Percentiles rank a stretch among this genome's conserved stretches.
These are phyloP conservation scores for Stygiomarasmius scandens DNA, from an alignment of 1,284 basidiomycete genomes.

Conservation along the genomic window DNA sequence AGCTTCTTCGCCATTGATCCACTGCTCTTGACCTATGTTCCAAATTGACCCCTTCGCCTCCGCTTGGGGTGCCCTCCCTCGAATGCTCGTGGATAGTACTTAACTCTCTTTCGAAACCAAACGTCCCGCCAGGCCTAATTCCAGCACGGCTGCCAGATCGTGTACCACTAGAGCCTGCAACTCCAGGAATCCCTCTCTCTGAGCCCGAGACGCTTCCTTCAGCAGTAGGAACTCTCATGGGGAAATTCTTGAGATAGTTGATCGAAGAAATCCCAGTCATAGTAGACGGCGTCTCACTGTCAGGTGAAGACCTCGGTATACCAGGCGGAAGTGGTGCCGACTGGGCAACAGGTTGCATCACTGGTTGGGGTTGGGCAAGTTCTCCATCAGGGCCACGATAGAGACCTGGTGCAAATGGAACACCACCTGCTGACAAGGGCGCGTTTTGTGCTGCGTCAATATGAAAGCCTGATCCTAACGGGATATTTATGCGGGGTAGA, in stretches of 20 bases:
- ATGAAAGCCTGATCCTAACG: neutral
- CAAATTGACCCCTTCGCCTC: neutral
- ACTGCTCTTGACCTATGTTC: constrained; percentile 1
- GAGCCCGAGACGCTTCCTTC: constrained; percentile 3
- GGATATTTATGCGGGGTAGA: neutral
- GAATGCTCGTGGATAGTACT: constrained; percentile 15
- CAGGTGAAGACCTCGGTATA: constrained; percentile 5
- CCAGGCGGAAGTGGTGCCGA: constrained; percentile 8
- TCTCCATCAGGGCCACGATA: neutral
- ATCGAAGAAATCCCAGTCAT: constrained; percentile 3
- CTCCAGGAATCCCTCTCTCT: neutral
- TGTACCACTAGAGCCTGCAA: neutral
- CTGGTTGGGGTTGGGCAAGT: neutral
- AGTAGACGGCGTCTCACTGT: constrained; percentile 9
- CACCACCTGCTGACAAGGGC: neutral
- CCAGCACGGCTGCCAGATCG: neutral
- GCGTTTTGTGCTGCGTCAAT: neutral
- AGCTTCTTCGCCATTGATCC: constrained; percentile 12
- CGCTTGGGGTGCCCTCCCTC: constrained; percentile 8
- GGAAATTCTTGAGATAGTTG: neutral
- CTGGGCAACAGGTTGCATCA: constrained; percentile 2
- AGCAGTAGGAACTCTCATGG: neutral
- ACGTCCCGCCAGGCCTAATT: neutral
- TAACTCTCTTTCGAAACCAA: constrained; percentile 6
- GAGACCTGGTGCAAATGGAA: neutral